Conservation (phyloP, 2,329 filamentous ascomycete species). For the Tolypocladium amazonense region DNA sequence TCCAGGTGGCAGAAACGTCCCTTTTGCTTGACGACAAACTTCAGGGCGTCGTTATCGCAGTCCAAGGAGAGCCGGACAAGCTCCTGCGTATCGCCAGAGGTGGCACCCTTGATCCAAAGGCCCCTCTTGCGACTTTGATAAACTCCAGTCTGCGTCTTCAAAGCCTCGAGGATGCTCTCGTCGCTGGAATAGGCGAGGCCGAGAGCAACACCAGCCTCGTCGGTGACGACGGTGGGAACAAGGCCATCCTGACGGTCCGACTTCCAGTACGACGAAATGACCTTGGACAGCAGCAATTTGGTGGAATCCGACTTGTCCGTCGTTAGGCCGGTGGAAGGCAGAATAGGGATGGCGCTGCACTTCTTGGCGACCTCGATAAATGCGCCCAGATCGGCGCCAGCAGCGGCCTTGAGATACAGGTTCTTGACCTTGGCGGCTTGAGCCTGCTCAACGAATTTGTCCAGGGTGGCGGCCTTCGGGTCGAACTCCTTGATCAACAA, state of each 20-base stretch:
- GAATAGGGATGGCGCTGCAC: conserved; percentile 55
- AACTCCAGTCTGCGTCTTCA: conserved; percentile 69
- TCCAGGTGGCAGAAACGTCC: conserved; percentile 92
- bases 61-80: conserved; percentile 76
- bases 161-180: conserved; percentile 77
- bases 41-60: conserved; percentile 87
- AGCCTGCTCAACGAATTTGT: conserved; percentile 32
- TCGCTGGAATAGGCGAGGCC: conserved; percentile 92
- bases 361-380: conserved; percentile 38
- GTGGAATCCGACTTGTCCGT: conserved; percentile 51
- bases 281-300: conserved; percentile 48
- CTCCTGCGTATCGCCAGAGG: conserved; percentile 87
- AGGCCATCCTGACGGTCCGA: conserved; percentile 78
- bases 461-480: conserved; percentile 25
- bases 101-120: conserved; percentile 93
- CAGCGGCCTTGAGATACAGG: conserved; percentile 39
- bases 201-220: conserved; percentile 74
- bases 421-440: conserved; percentile 34
- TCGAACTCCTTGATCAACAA: conserved; percentile 44
- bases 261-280: conserved; percentile 65
- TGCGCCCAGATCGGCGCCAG: conserved; percentile 32
- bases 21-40: conserved; percentile 82
- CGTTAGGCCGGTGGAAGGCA: conserved; percentile 62
- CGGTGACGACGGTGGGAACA: conserved; percentile 81
- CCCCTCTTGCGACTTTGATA: conserved; percentile 95